A percentile compares a stretch with the other conserved stretches of the same genome.
Conservation (phyloP, 345 rosid genomes). For the Laguncularia racemosa region DNA sequence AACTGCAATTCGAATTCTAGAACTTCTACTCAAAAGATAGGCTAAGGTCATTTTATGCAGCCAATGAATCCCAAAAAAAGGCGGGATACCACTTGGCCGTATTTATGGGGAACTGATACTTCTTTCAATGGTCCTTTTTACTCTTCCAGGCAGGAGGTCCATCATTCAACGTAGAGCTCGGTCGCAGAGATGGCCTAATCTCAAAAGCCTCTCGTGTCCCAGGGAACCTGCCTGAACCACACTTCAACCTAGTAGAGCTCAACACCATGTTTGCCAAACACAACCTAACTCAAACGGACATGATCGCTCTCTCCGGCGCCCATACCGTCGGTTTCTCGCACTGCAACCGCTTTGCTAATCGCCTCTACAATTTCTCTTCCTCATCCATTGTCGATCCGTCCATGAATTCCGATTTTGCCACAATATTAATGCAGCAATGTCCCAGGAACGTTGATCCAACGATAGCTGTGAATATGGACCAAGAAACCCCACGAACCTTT, state of each 20-base stretch:
- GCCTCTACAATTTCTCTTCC: slow-evolving; percentile 55
- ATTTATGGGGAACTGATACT: too few relatives aligned
- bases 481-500: slow-evolving; percentile 36
- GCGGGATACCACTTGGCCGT: too few relatives aligned
- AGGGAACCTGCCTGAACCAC: slow-evolving; percentile 70
- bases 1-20: too few relatives aligned
- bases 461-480: slow-evolving; percentile 54
- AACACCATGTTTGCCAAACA: slow-evolving; percentile 39
- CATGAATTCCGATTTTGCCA: slow-evolving; percentile 43
- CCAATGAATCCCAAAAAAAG: too few relatives aligned
- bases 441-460: slow-evolving; percentile 42
- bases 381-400: slow-evolving; percentile 57
- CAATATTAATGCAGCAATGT: slow-evolving; percentile 46
- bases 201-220: slow-evolving; percentile 58
- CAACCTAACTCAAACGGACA: slow-evolving; percentile 49
- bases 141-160: slow-evolving; percentile 64
- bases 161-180: slow-evolving; percentile 64
- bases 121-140: too few relatives aligned
- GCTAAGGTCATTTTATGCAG: too few relatives aligned
- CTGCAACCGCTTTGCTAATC: slow-evolving; percentile 54
- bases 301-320: slow-evolving; percentile 93
- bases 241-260: slow-evolving; percentile 35
- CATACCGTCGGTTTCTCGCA: slow-evolving; percentile 90
- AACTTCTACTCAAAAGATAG: too few relatives aligned
- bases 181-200: slow-evolving; percentile 66